Conservation (phyloP, 768 basidiomycete genomes). For the Macrocybe gigantea region DNA sequence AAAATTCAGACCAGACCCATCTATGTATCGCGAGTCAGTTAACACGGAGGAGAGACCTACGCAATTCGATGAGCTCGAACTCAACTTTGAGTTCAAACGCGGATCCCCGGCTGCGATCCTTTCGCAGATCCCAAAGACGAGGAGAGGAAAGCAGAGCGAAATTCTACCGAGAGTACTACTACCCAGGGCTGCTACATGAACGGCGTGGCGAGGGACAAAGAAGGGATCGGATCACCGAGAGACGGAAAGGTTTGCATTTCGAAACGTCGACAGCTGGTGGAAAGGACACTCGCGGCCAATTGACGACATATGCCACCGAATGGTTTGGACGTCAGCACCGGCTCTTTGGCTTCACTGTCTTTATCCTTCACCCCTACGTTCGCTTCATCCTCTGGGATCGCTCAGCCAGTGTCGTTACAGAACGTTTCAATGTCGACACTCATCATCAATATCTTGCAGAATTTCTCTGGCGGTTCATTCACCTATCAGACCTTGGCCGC, state of each 20-base stretch:
- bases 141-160: no score
- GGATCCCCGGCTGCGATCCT: constrained; percentile 2
- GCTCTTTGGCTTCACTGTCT: constrained; percentile 18
- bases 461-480: constrained; percentile 23
- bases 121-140: constrained; percentile 4
- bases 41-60: background rate
- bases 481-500: constrained; percentile 8
- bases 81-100: constrained; percentile 12
- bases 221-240: background rate
- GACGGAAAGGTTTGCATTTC: background rate
- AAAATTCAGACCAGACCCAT: constrained; percentile 2
- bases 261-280: background rate
- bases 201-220: background rate
- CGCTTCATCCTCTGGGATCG: constrained; percentile 28
- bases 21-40: constrained; percentile 1
- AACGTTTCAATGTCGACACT: constrained; percentile 16
- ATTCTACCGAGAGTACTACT: no score
- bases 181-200: background rate
- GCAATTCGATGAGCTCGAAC: constrained; percentile 3
- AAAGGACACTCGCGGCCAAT: constrained; percentile 14
- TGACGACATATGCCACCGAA: constrained; percentile 14
- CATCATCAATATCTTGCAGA: constrained; percentile 15
- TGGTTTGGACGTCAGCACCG: constrained; percentile 21
- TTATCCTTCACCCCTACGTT: constrained; percentile 15
- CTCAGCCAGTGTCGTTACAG: constrained; percentile 22